These are phyloP conservation scores for Trypanosoma cruzi DNA, from an alignment of 208 protist genomes.

Conservation along the genomic window DNA sequence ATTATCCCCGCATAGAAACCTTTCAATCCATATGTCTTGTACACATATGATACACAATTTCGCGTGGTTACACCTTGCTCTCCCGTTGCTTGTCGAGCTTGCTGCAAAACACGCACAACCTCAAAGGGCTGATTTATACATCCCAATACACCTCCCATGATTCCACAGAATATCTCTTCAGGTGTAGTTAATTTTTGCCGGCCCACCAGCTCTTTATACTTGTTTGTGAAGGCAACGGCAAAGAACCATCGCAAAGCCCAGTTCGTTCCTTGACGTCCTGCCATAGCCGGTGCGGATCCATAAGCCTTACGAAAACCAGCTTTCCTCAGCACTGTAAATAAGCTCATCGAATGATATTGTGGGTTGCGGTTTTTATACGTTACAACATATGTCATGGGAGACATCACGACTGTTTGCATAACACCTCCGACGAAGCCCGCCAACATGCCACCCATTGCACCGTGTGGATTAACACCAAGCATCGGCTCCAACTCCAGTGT, in stretches of 20 bases:
- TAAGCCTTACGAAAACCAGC: slow-evolving; percentile 28
- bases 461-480: slow-evolving; percentile 25
- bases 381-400: slow-evolving; percentile 38
- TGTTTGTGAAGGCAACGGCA: slow-evolving; percentile 26
- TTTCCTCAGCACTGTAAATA: slow-evolving; percentile 11
- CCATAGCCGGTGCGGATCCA: slow-evolving; percentile 27
- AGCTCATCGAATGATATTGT: slow-evolving; percentile 13
- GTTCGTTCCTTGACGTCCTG: slow-evolving; percentile 40
- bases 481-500: slow-evolving; percentile 25
- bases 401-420: slow-evolving; percentile 32
- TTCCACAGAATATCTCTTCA: slow-evolving; percentile 36
- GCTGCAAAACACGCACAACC: slow-evolving; percentile 44
- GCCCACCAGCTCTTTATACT: slow-evolving; percentile 30
- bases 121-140: slow-evolving; percentile 60
- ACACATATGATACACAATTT: slow-evolving; percentile 24
- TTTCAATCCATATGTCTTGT: slow-evolving; percentile 33
- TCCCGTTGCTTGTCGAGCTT: slow-evolving; percentile 25
- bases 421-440: slow-evolving; percentile 38
- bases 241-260: slow-evolving; percentile 47
- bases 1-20: slow-evolving; percentile 43
- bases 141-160: slow-evolving; percentile 39
- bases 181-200: slow-evolving; percentile 26
- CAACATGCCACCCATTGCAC: slow-evolving; percentile 32
- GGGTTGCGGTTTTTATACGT: slow-evolving; percentile 36
- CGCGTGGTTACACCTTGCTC: slow-evolving; percentile 21